phyloP scores from a whole-genome alignment of 2,329 filamentous ascomycete genomes.

The Beauveria asiatica region DNA sequence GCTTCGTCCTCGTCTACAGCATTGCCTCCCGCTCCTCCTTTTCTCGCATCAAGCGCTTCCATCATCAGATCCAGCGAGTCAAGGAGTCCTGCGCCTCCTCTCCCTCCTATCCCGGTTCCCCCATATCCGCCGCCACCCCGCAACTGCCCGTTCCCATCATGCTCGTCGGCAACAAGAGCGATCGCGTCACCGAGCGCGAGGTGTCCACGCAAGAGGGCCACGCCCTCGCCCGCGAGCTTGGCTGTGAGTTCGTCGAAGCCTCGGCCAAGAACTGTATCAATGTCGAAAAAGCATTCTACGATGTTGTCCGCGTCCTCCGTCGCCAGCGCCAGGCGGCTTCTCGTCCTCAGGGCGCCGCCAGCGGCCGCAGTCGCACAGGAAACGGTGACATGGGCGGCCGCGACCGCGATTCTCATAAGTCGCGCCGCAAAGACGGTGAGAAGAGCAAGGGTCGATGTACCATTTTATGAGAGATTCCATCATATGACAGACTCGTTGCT shows the following conservation, averaged over 20 bases:
- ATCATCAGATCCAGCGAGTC: slow-evolving; percentile 93
- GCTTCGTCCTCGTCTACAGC: slow-evolving; percentile 95
- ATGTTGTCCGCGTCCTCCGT: slow-evolving; percentile 85
- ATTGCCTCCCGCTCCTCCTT: slow-evolving; percentile 97
- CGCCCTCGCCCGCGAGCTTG: slow-evolving; percentile 80
- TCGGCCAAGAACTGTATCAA: slow-evolving; percentile 98
- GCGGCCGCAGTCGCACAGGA: slow-evolving; percentile 30
- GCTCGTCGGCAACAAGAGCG: slow-evolving; percentile 98
- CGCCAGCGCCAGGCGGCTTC: slow-evolving; percentile 61
- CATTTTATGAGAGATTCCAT: slow-evolving; percentile 27
- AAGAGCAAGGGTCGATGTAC: slow-evolving; percentile 30
- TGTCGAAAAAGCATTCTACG: slow-evolving; percentile 96
- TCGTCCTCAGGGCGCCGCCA: slow-evolving; percentile 27
- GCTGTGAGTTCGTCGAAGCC: slow-evolving; percentile 94
- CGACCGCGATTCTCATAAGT: slow-evolving; percentile 23
- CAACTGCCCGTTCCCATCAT: slow-evolving; percentile 81
- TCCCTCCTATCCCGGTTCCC: slow-evolving; percentile 68
- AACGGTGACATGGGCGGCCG: slow-evolving; percentile 28
- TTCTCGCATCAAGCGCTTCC: slow-evolving; percentile 86
- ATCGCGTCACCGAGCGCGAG: slow-evolving; percentile 89
- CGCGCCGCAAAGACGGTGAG: slow-evolving; percentile 27
- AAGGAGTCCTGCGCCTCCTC: slow-evolving; percentile 81
- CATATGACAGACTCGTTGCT: neutral
- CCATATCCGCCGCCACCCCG: slow-evolving; percentile 50
- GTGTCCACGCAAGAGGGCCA: slow-evolving; percentile 95